Percentiles rank a stretch among this genome's conserved stretches.
These are phyloP conservation scores for Curvularia hawaiiensis DNA, from an alignment of 2,329 filamentous ascomycete species.

Conservation along the genomic window DNA sequence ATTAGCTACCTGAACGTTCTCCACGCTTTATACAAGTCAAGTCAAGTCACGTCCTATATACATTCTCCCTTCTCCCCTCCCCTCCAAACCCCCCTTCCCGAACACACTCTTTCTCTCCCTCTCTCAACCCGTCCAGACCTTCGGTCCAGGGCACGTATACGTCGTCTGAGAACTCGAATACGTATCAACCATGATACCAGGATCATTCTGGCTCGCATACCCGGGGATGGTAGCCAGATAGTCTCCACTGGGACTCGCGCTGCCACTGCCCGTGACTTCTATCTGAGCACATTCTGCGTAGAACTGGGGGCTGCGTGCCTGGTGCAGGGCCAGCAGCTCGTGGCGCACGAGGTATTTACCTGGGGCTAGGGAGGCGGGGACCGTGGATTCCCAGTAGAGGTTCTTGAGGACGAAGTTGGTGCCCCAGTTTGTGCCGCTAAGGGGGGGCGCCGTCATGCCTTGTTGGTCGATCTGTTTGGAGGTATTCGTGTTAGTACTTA, in stretches of 20 bases:
- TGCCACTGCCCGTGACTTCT: constrained; percentile 58
- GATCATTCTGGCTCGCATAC: constrained; percentile 51
- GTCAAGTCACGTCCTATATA: neutral
- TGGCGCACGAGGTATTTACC: constrained; percentile 52
- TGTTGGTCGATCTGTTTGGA: constrained; percentile 52
- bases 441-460: constrained; percentile 54
- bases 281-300: constrained; percentile 64
- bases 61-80: neutral
- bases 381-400: constrained; percentile 59
- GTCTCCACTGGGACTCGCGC: constrained; percentile 48
- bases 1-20: neutral
- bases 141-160: constrained; percentile 56
- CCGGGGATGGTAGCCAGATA: constrained; percentile 54
- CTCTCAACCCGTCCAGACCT: constrained; percentile 54
- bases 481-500: neutral
- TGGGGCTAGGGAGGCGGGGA: constrained; percentile 53
- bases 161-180: constrained; percentile 53
- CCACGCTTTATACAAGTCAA: neutral
- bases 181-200: constrained; percentile 59
- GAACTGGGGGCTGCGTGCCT: constrained; percentile 57
- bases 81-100: neutral
- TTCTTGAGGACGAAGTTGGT: constrained; percentile 55
- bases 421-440: constrained; percentile 57
- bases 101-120: no score
- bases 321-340: constrained; percentile 62